phyloP scores from a whole-genome alignment of 2,329 filamentous ascomycete species.

The Claviceps purpurea region DNA sequence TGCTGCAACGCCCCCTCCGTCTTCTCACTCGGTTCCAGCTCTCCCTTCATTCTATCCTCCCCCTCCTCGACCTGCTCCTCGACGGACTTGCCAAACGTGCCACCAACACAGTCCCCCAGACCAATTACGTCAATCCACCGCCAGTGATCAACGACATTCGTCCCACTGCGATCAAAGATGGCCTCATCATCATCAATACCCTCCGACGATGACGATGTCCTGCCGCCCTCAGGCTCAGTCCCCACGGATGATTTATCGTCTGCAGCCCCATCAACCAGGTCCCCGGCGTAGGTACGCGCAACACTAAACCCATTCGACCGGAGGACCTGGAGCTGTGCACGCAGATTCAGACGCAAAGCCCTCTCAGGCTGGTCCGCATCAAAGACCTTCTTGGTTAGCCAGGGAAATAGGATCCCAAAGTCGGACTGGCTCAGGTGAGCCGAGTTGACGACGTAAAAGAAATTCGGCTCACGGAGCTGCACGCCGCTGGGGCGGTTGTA shows the following conservation, averaged over 20 bases:
- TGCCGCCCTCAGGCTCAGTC: slow-evolving; percentile 6
- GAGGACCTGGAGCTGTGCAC: slow-evolving; percentile 44
- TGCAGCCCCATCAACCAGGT: slow-evolving; percentile 34
- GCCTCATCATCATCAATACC: slow-evolving; percentile 33
- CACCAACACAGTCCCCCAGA: slow-evolving; percentile 23
- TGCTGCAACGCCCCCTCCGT: neutral
- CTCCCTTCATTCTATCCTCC: slow-evolving; percentile 21
- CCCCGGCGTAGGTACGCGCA: slow-evolving; percentile 33
- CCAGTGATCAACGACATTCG: slow-evolving; percentile 32
- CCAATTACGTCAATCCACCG: slow-evolving; percentile 39
- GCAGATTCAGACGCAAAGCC: slow-evolving; percentile 43
- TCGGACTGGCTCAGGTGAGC: slow-evolving; percentile 76
- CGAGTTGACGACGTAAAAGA: slow-evolving; percentile 62
- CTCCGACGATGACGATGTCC: slow-evolving; percentile 13
- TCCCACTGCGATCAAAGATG: slow-evolving; percentile 33
- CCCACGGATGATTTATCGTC: slow-evolving; percentile 21
- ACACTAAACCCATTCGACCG: slow-evolving; percentile 36
- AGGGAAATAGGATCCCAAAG: slow-evolving; percentile 71
- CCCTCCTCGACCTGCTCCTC: slow-evolving; percentile 21
- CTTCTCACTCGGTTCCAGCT: slow-evolving; percentile 22
- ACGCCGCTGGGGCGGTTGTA: slow-evolving; percentile 30
- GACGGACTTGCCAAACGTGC: slow-evolving; percentile 16
- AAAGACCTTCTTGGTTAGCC: slow-evolving; percentile 46
- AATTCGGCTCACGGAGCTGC: slow-evolving; percentile 40
- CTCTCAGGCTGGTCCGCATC: slow-evolving; percentile 44